Base-by-base conservation (phyloP, 1,284 basidiomycete species). In the Cutaneotrichosporon daszewskae region DNA sequence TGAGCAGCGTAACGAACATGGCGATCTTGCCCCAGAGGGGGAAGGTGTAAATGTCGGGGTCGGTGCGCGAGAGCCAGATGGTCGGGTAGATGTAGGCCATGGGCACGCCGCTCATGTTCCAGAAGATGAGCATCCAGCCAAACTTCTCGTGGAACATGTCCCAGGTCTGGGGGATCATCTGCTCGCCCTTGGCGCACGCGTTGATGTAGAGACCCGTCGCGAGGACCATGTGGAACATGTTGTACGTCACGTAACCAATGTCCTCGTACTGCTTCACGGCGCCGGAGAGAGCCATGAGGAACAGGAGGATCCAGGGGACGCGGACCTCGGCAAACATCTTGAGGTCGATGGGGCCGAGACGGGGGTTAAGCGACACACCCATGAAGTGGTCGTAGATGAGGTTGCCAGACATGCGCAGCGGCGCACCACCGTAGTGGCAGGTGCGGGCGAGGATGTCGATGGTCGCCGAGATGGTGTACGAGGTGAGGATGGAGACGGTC, bases 321-420 rank as follows among this genome's bases (percentile, higher is more conserved):
- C 95, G 82, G 46, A 99, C 94, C 71, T 98, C 94, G 20, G 89
- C 89, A 82, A 92, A 98, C 92, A 99, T 97, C 76, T 98, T 98
- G 64, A 98, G 75, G 72, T 97, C 94, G 57, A 98, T 79, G 26
- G 78, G 76, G n/a, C 91, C 90, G 53, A 98, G 79, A 47, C 94
- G 82, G 12, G 95, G 95, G 74, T 97, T 98, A 53, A 99, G 77
- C 42, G 79, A 79, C 28, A 91, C 90, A 36, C 95, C 95, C 91
- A 97, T 97, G 74, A 90, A 94, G 53, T 90, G 84, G 62, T 95
- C 91, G 67, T 95, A 99, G 55, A 92, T 78, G 71, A 87, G 81
- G 74, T 83, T 94, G 40, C 90, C 91, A 14, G 86, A 90, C 87
- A 96, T 94, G 54, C 94, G 80, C 38, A 92, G 83, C 51, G 84